A percentile compares a stretch with the other conserved stretches of the same genome.
Conservation (phyloP, 148 eudicot genomes). For the Limonium bicolor region DNA sequence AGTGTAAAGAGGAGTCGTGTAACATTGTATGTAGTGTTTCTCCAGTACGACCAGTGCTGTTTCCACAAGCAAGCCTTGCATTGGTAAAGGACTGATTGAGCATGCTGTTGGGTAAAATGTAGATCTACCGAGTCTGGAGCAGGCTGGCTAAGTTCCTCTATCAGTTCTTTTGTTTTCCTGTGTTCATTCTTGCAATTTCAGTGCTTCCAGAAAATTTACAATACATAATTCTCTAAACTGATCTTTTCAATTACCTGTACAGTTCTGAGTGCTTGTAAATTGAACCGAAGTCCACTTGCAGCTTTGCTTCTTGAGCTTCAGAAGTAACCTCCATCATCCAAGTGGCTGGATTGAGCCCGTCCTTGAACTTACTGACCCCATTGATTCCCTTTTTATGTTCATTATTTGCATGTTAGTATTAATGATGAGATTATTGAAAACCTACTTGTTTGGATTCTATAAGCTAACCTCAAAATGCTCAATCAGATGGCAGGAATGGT, state of each 20-base stretch:
- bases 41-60: conserved; percentile 44
- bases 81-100: conserved; percentile 24
- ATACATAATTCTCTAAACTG: no score
- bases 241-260: conserved; percentile 15
- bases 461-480: conserved; percentile 24
- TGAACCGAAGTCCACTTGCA: conserved; percentile 22
- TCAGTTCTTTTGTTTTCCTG: conserved; percentile 14
- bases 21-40: conserved; percentile 34
- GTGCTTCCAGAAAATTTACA: background rate
- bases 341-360: conserved; percentile 41
- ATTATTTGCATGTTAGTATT: background rate
- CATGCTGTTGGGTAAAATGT: conserved; percentile 20
- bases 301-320: conserved; percentile 15
- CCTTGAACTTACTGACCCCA: conserved; percentile 28
- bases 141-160: conserved; percentile 16
- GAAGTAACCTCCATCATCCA: conserved; percentile 44
- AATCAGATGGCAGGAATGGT: conserved; percentile 11
- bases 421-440: background rate
- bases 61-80: conserved; percentile 46
- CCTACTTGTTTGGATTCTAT: no score
- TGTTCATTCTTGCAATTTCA: background rate
- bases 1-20: conserved; percentile 15
- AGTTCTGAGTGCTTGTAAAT: conserved; percentile 19
- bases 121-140: conserved; percentile 15
- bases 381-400: conserved; percentile 23